These are phyloP conservation scores for Phoenix dactylifera DNA, from an alignment of 176 grass and related monocot species.

Conservation along the genomic window DNA sequence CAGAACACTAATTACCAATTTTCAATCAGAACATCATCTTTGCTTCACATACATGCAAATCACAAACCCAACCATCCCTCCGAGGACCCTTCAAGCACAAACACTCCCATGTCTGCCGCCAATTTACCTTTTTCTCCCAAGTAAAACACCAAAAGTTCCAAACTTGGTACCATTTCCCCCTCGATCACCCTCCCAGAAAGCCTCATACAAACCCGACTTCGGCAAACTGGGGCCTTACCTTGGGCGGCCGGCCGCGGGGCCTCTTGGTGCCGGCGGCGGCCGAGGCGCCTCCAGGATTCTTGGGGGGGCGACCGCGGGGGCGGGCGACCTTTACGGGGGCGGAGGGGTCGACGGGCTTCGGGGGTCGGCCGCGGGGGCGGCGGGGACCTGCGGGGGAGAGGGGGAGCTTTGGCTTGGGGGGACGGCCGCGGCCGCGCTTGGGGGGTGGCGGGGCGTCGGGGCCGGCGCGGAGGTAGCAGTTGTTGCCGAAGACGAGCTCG, in stretches of 20 bases:
- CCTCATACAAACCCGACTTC: constrained; percentile 85
- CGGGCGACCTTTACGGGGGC: constrained; percentile 56
- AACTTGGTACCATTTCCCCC: no score
- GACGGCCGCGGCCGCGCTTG: constrained; percentile 59
- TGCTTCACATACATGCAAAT: no score
- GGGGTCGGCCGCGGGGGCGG: constrained; percentile 50
- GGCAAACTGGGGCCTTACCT: constrained; percentile 57
- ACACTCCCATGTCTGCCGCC: no score
- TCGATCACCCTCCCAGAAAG: no score
- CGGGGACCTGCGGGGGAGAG: constrained; percentile 7
- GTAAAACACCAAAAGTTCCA: no score
- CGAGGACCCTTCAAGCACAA: no score
- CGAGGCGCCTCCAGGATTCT: constrained; percentile 12
- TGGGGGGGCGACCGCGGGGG: constrained; percentile 63
- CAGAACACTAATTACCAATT: no score
- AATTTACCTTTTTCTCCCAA: no score
- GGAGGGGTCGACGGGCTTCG: constrained; percentile 51
- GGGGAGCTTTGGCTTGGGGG: constrained; percentile 38
- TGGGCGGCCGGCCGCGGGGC: constrained; percentile 30
- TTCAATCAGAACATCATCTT: no score
- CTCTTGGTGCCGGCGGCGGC: constrained; percentile 3
- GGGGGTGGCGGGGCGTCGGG: not conserved
- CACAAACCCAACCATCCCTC: no score
- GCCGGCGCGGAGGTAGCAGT: constrained; percentile 12
- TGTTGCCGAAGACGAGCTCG: constrained; percentile 34